Percentiles rank a stretch among this genome's conserved stretches.
Evolutionary conservation across 73 alveolate genomes (phyloP).

Genomic region (Paramecium primaurelia): DNA sequence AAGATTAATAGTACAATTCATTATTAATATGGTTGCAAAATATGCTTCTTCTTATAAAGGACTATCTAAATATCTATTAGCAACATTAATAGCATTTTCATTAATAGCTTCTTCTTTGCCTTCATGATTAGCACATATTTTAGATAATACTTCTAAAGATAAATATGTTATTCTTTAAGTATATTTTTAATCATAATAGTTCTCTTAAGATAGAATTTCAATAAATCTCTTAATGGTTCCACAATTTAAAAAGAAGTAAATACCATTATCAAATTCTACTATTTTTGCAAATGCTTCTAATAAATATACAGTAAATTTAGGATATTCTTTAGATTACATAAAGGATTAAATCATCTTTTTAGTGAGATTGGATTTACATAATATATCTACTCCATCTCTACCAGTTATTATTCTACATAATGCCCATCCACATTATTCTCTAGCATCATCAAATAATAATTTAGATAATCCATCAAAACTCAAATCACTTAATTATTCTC

Average conservation of each 20-base stretch:
- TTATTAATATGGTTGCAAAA: constrained; percentile 46
- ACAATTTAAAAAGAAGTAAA: constrained; percentile 45
- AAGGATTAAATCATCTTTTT: constrained; percentile 55
- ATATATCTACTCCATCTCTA: constrained; percentile 60
- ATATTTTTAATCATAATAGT: constrained; percentile 42
- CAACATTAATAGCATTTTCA: constrained; percentile 47
- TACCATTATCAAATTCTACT: constrained; percentile 55
- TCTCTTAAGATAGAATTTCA: constrained; percentile 38
- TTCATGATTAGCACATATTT: constrained; percentile 52
- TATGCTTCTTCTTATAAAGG: constrained; percentile 36
- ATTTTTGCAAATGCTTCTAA: constrained; percentile 58
- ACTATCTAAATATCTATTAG: constrained; percentile 49
- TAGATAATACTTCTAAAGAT: constrained; percentile 51
- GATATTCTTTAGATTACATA: constrained; percentile 32
- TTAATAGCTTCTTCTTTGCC: constrained; percentile 60
- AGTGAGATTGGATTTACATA: constrained; percentile 51
- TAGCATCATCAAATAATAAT: constrained; percentile 58
- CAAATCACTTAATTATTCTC: constrained; percentile 42
- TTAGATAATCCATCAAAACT: constrained; percentile 51
- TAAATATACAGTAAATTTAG: constrained; percentile 46
- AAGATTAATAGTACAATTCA: constrained; percentile 59
- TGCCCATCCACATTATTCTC: constrained; percentile 64
- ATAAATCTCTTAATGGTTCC: constrained; percentile 49
- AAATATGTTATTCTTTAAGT: constrained; percentile 52
- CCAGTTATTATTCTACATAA: constrained; percentile 59